Evolutionary conservation across 2,329 filamentous ascomycete species (phyloP).

Genomic region (Aspergillus sp.): DNA sequence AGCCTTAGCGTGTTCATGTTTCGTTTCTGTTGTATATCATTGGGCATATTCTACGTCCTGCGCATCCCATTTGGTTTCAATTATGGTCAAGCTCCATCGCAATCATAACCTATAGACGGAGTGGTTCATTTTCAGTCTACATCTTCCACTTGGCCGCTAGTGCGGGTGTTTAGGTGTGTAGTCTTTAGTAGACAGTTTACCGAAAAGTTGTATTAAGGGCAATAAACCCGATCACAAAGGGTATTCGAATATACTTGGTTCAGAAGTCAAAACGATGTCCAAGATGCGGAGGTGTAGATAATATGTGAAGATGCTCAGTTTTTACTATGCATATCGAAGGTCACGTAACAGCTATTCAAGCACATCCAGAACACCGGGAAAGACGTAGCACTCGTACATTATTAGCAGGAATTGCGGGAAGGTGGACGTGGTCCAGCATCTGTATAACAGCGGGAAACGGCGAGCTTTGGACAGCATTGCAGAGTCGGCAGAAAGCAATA

Average conservation of each 20-base stretch:
- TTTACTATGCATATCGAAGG: conserved; percentile 10
- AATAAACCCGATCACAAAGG: neutral
- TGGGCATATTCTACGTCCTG: neutral
- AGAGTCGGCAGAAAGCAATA: conserved; percentile 7
- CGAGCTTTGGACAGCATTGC: neutral
- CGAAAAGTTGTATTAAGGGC: neutral
- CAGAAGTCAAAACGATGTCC: neutral
- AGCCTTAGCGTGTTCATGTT: neutral
- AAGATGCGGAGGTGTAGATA: neutral
- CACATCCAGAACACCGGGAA: conserved; percentile 17
- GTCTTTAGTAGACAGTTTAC: neutral
- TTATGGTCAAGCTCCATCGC: neutral
- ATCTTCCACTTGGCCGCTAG: neutral
- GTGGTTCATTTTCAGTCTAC: neutral
- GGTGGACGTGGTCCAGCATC: conserved; percentile 3
- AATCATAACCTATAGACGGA: neutral
- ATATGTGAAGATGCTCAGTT: neutral
- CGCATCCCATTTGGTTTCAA: neutral
- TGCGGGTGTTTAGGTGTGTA: neutral
- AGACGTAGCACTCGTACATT: conserved; percentile 5
- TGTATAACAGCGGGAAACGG: neutral
- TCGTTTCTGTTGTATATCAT: conserved; percentile 7
- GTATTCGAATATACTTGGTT: neutral
- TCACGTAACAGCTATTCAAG: neutral
- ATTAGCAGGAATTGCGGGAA: conserved; percentile 1